These are phyloP conservation scores for Jacaranda mimosifolia DNA, from an alignment of 257 asterid species.

Conservation along the genomic window DNA sequence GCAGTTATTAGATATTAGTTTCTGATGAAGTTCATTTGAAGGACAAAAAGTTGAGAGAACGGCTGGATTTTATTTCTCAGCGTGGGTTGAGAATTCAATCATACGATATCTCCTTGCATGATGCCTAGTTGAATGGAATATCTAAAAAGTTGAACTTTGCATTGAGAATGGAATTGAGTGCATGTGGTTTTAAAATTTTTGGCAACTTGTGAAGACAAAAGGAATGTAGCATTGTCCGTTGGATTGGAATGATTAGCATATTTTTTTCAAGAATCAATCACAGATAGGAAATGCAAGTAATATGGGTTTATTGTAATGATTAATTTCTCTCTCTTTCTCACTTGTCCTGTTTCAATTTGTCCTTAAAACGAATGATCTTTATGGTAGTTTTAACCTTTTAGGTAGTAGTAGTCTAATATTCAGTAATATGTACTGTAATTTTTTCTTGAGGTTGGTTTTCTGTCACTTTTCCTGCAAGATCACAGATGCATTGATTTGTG, in stretches of 20 bases:
- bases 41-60: slow-evolving; percentile 5
- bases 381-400: not conserved
- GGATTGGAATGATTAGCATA: not conserved
- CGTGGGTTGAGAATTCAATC: slow-evolving; percentile 8
- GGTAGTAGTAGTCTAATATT: slow-evolving; percentile 4
- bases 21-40: slow-evolving; percentile 20
- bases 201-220: not conserved
- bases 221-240: not conserved
- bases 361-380: not conserved
- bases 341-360: not conserved
- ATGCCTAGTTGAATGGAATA: not conserved
- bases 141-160: not conserved
- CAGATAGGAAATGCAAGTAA: not conserved
- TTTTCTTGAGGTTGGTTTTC: not conserved
- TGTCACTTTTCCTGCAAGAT: no score
- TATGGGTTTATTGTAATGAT: not conserved
- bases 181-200: not conserved
- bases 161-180: not conserved
- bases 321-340: not conserved
- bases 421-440: not conserved
- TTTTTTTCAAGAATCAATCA: no score
- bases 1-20: slow-evolving; percentile 10
- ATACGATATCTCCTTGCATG: not conserved
- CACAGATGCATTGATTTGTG: no score
- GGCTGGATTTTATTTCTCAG: slow-evolving; percentile 6